Percentiles rank a stretch among this genome's conserved stretches.
Evolutionary conservation across 345 rosid species (phyloP).

Genomic region (Euphorbia lathyris): DNA sequence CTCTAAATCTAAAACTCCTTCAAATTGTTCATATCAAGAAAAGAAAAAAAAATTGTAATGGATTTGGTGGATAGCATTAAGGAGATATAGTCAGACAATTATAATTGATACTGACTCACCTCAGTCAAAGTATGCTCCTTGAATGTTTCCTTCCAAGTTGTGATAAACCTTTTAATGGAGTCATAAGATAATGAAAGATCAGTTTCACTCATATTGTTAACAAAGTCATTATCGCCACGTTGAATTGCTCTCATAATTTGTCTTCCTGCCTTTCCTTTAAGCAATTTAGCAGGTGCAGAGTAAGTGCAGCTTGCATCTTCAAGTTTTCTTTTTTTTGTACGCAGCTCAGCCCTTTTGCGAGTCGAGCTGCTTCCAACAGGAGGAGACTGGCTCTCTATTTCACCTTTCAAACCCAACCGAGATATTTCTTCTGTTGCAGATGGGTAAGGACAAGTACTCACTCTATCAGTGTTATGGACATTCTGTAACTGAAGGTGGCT

Average conservation of each 20-base stretch:
- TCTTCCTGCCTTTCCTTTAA: constrained; percentile 14
- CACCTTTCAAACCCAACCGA: constrained; percentile 62
- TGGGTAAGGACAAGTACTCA: constrained; percentile 85
- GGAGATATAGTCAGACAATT: too few relatives aligned
- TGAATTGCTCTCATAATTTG: constrained; percentile 16
- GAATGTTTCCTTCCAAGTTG: constrained; percentile 84
- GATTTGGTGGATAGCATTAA: neutral
- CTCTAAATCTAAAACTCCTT: neutral
- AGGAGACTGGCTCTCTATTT: constrained; percentile 28
- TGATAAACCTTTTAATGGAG: constrained; percentile 50
- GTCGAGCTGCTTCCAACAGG: constrained; percentile 27
- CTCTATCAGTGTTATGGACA: constrained; percentile 39
- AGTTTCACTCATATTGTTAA: constrained; percentile 27
- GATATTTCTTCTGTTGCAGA: constrained; percentile 76
- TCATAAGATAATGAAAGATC: constrained; percentile 47
- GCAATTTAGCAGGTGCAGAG: constrained; percentile 36
- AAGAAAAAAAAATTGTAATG: neutral
- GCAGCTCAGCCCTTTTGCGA: constrained; percentile 6
- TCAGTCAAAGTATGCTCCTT: constrained; percentile 47
- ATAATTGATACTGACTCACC: constrained; percentile 35
- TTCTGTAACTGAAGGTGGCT: constrained; percentile 17
- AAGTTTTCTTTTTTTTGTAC: constrained; percentile 37
- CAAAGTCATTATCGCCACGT: constrained; percentile 28
- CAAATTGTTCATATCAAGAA: neutral
- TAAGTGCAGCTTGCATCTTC: constrained; percentile 25